Conservation (phyloP, 768 basidiomycete species). For the Cystoderma amianthinum region DNA sequence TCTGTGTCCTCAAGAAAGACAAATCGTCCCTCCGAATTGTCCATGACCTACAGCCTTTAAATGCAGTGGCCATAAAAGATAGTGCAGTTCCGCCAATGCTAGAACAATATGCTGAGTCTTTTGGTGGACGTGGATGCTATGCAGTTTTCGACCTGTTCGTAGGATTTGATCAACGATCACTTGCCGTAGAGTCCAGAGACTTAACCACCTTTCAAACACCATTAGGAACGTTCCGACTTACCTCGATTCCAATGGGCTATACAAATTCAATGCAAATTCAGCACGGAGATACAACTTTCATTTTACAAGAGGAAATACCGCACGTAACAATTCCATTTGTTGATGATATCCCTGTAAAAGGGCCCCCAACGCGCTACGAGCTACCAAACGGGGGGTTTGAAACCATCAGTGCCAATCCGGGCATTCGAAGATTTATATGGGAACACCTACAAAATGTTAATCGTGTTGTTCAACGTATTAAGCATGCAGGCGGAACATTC, state of each 20-base stretch:
- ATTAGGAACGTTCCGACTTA: too few relatives aligned
- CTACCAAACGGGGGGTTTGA: too few relatives aligned
- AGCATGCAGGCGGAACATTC: too few relatives aligned
- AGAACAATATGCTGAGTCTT: too few relatives aligned
- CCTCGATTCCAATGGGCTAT: too few relatives aligned
- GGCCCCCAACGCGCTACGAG: too few relatives aligned
- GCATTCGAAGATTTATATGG: constrained; percentile 28
- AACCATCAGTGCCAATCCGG: constrained; percentile 14
- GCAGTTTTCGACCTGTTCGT: too few relatives aligned
- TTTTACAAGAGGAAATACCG: too few relatives aligned
- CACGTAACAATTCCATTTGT: background rate
- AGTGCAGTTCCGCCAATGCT: constrained; percentile 4
- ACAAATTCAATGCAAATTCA: too few relatives aligned
- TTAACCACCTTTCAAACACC: too few relatives aligned
- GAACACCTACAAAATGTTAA: constrained; percentile 26
- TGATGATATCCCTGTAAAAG: too few relatives aligned
- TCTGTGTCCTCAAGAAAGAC: constrained; percentile 15
- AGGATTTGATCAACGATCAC: background rate
- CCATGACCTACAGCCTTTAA: too few relatives aligned
- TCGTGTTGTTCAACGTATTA: constrained; percentile 20
- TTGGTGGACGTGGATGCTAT: background rate
- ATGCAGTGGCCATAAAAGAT: constrained; percentile 11
- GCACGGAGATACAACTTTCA: background rate
- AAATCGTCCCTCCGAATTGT: constrained; percentile 14
- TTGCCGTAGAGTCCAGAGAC: background rate